Evolutionary conservation across 768 basidiomycete species (phyloP), one percentile per base, ranked within the genome.

Genomic region (Phlebiopsis gigantea): DNA sequence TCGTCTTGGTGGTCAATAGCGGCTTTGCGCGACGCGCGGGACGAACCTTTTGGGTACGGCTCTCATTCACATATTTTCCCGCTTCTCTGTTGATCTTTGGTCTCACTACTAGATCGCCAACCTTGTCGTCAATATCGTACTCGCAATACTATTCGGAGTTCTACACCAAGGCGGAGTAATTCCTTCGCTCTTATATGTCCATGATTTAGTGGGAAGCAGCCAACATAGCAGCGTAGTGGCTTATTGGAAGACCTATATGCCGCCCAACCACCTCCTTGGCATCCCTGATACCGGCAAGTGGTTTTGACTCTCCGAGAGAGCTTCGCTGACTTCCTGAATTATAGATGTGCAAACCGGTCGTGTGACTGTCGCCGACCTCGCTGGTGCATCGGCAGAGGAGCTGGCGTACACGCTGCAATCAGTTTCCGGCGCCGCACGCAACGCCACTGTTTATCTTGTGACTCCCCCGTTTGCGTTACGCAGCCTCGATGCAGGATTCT

Each of bases 241-340:
- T 19, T 75, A 72, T 43, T 75, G 74, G 74, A 75, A 73, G 60
- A 75, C 72, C 2, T 75, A 74, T 54, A 71, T 73, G 58, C 73
- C 74, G 4, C 74, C 74, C 1, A 59, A 68, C 39, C 71, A 74
- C 57, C 52, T 75, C 17, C 69, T 75, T 21, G 72, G 61, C 6
- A 50, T 71, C 8, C 57, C 56, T 6, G 59, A 53, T 51, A 43
- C 30, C 53, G 69, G 73, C 72, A 53, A 2, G 61, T 45, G 31
- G 5, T 6, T 7, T 15, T 15, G 45, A 10, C 46, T 5, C 10
- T 22, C n/a, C 41, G 8, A 24, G 4, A 17, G 4, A 21, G 12
- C 17, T 12, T 25, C 60, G 59, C 42, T 62, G 4, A 34, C 22
- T 25, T 25, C 19, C 17, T 31, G 29, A 24, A 15, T 10, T 43